Evolutionary conservation across 2,329 filamentous ascomycete species (phyloP).

Genomic region (Epichloe scottii): DNA sequence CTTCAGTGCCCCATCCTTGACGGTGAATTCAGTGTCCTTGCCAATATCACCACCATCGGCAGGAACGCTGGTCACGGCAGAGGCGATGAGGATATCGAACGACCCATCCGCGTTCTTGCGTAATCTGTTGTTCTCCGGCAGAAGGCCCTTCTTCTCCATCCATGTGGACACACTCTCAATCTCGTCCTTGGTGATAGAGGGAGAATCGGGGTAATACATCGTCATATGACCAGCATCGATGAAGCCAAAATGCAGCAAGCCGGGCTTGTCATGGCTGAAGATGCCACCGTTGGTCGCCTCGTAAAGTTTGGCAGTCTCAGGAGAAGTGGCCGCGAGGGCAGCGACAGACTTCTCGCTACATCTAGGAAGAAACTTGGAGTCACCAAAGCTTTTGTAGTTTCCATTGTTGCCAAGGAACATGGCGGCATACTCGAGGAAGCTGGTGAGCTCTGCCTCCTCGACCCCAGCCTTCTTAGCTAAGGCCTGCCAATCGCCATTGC

Average conservation of each 20-base stretch:
- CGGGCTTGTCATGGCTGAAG: constrained; percentile 52
- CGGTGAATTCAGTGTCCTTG: constrained; percentile 46
- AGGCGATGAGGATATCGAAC: constrained; percentile 66
- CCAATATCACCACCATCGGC: constrained; percentile 54
- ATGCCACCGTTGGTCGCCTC: constrained; percentile 58
- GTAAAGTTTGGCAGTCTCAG: constrained; percentile 52
- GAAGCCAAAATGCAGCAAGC: constrained; percentile 65
- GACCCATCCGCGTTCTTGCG: constrained; percentile 50
- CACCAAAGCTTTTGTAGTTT: constrained; percentile 81
- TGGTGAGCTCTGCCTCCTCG: constrained; percentile 47
- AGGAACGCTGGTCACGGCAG: constrained; percentile 48
- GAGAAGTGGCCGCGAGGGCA: constrained; percentile 47
- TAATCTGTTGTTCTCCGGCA: constrained; percentile 66
- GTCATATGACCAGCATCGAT: constrained; percentile 64
- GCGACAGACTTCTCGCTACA: constrained; percentile 51
- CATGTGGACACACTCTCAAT: constrained; percentile 61
- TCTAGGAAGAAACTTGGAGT: constrained; percentile 71
- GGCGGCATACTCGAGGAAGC: constrained; percentile 64
- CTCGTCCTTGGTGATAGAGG: constrained; percentile 60
- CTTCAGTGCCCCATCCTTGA: constrained; percentile 46
- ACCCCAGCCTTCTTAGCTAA: constrained; percentile 53
- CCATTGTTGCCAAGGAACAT: constrained; percentile 72
- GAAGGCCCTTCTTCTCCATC: constrained; percentile 57
- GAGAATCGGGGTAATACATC: constrained; percentile 69
- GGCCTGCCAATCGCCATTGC: constrained; percentile 57